A percentile compares a stretch with the other conserved stretches of the same genome.
phyloP scores from a whole-genome alignment of 768 basidiomycete genomes.

The Suillus decipiens region DNA sequence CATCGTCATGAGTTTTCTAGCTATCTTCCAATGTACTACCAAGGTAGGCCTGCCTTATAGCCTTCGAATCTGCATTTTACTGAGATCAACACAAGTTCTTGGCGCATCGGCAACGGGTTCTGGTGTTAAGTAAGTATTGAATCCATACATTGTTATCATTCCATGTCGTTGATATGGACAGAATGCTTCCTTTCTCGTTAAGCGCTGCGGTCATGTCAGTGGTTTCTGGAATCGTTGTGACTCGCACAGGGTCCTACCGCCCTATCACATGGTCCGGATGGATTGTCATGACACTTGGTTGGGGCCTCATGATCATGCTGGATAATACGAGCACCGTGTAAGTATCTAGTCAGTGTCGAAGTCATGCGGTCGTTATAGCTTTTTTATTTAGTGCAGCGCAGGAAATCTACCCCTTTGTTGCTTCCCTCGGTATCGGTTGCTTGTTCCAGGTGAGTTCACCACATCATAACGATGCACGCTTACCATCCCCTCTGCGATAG shows the following conservation, averaged over 20 bases:
- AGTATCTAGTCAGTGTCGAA: constrained; percentile 6
- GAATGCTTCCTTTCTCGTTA: constrained; percentile 40
- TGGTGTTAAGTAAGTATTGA: constrained; percentile 30
- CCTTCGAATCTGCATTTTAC: not conserved
- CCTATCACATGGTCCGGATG: constrained; percentile 34
- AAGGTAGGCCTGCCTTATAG: constrained; percentile 20
- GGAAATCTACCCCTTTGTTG: constrained; percentile 34
- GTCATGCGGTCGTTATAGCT: constrained; percentile 1
- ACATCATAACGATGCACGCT: not conserved
- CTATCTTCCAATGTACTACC: constrained; percentile 45
- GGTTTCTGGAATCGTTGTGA: constrained; percentile 29
- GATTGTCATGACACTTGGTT: constrained; percentile 35
- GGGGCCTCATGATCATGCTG: constrained; percentile 39
- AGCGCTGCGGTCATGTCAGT: constrained; percentile 22
- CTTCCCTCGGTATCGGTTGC: constrained; percentile 34
- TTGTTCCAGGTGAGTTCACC: constrained; percentile 32
- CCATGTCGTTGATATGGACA: constrained; percentile 14
- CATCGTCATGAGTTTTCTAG: constrained; percentile 14
- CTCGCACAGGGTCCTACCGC: constrained; percentile 31
- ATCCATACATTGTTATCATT: too few species aligned
- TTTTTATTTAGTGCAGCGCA: constrained; percentile 26
- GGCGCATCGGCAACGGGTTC: constrained; percentile 38
- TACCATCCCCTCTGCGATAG: constrained; percentile 13
- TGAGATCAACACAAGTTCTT: constrained; percentile 23
- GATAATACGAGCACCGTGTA: constrained; percentile 34